Conservation (phyloP, 305 asterid genomes). For the Solanum chacoense region DNA sequence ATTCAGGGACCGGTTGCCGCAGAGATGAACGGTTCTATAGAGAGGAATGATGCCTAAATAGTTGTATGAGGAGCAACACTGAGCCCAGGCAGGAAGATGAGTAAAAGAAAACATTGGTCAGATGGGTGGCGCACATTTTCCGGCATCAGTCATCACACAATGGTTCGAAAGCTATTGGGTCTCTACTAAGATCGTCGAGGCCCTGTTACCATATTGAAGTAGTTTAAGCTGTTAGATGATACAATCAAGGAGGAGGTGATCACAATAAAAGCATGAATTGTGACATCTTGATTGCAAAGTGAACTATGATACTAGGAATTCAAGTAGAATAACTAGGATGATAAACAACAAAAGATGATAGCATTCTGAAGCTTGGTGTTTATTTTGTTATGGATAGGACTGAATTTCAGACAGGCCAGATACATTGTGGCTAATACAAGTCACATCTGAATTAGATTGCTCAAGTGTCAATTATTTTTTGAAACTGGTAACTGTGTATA, state of each 20-base stretch:
- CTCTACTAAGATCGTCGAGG: not conserved
- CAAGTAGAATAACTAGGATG: not conserved
- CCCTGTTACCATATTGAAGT: not conserved
- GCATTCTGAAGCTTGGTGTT: not conserved
- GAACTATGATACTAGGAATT: not conserved
- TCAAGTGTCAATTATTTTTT: not conserved
- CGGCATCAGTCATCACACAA: not conserved
- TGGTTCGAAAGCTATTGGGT: not conserved
- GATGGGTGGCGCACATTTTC: not conserved
- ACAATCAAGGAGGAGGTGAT: not conserved
- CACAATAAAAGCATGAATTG: not conserved
- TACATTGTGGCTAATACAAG: not conserved
- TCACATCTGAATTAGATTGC: not conserved
- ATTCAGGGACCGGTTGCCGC: not conserved
- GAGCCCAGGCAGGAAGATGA: not conserved
- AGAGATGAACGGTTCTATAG: not conserved
- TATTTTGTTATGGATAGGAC: not conserved
- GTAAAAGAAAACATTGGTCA: not conserved
- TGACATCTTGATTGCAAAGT: not conserved
- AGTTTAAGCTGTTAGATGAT: not conserved
- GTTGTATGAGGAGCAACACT: not conserved
- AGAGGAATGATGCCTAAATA: not conserved
- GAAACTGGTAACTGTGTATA: not conserved
- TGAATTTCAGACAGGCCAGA: not conserved
- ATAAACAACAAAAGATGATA: not conserved